phyloP scores from a whole-genome alignment of 768 basidiomycete genomes.

The Lactarius quietus region DNA sequence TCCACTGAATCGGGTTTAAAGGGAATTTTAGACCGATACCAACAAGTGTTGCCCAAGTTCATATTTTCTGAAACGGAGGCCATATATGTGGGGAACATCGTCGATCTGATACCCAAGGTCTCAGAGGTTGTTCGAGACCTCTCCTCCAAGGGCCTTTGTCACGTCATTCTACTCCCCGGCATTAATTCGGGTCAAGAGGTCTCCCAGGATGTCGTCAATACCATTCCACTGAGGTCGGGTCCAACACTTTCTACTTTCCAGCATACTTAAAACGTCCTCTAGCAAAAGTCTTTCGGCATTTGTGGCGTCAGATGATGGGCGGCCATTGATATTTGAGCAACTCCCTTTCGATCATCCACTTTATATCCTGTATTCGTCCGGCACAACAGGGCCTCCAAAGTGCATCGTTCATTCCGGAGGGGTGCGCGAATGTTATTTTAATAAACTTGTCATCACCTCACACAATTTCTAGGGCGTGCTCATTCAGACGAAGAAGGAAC shows the following conservation, averaged over 20 bases:
- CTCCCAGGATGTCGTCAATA: slow-evolving; percentile 2
- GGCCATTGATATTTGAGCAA: slow-evolving; percentile 60
- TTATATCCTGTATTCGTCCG: slow-evolving; percentile 82
- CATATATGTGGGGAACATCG: slow-evolving; percentile 55
- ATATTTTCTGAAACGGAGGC: slow-evolving; percentile 67
- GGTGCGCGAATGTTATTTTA: slow-evolving; percentile 38
- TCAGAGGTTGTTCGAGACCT: slow-evolving; percentile 51
- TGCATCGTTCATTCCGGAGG: slow-evolving; percentile 79
- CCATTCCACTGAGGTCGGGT: slow-evolving; percentile 32
- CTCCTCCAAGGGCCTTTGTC: slow-evolving; percentile 45
- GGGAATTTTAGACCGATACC: slow-evolving; percentile 59
- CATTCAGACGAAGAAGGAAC: slow-evolving; percentile 65
- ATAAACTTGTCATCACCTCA: neutral
- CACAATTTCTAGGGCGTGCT: slow-evolving; percentile 55
- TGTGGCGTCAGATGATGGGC: slow-evolving; percentile 45
- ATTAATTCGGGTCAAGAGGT: slow-evolving; percentile 45
- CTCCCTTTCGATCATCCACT: slow-evolving; percentile 75
- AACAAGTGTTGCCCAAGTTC: slow-evolving; percentile 66
- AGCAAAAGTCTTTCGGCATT: slow-evolving; percentile 52
- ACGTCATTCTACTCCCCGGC: slow-evolving; percentile 57
- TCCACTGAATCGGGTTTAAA: slow-evolving; percentile 24
- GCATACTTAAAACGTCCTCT: neutral
- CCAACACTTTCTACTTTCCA: slow-evolving; percentile 9
- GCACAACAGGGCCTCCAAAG: slow-evolving; percentile 83
- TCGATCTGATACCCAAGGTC: slow-evolving; percentile 54